Conservation (phyloP, 163 green algal genomes). For the Volvox carteri region DNA sequence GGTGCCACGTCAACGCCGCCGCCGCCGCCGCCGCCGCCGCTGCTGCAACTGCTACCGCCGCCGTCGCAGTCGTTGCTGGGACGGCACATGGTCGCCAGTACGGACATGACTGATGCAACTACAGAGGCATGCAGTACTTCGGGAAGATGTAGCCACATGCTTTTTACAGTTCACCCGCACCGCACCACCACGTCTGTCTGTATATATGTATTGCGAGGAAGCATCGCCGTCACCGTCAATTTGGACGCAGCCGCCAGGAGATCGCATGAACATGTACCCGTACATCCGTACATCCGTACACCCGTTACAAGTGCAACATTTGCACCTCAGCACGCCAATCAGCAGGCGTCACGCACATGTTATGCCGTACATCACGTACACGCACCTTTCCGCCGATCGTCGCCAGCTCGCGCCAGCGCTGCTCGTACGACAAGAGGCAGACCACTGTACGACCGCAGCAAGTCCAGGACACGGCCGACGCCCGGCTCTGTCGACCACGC, state of each 20-base stretch:
- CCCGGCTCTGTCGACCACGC: constrained; percentile 12
- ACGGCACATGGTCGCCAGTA: constrained; percentile 5
- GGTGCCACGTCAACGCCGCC: background rate
- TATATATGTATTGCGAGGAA: too few relatives aligned
- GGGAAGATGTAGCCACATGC: too few relatives aligned
- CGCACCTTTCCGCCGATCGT: constrained; percentile 15
- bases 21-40: background rate
- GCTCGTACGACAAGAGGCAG: constrained; percentile 40
- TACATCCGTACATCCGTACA: too few relatives aligned
- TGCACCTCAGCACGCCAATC: too few relatives aligned
- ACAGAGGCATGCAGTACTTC: too few relatives aligned
- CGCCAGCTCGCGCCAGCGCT: constrained; percentile 26
- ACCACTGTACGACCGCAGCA: constrained; percentile 34
- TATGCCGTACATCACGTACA: background rate
- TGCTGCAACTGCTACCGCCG: background rate
- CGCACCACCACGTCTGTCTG: too few relatives aligned
- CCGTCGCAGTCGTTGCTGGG: background rate
- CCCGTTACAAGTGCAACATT: too few relatives aligned
- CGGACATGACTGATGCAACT: background rate
- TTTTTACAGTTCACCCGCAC: too few relatives aligned
- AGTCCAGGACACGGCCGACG: background rate
- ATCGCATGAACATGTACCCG: too few relatives aligned
- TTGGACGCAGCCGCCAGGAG: too few relatives aligned
- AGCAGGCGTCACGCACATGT: background rate
- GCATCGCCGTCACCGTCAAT: too few relatives aligned